Conservation (phyloP, 2,329 filamentous ascomycete genomes). For the Colletotrichum eleusines region DNA sequence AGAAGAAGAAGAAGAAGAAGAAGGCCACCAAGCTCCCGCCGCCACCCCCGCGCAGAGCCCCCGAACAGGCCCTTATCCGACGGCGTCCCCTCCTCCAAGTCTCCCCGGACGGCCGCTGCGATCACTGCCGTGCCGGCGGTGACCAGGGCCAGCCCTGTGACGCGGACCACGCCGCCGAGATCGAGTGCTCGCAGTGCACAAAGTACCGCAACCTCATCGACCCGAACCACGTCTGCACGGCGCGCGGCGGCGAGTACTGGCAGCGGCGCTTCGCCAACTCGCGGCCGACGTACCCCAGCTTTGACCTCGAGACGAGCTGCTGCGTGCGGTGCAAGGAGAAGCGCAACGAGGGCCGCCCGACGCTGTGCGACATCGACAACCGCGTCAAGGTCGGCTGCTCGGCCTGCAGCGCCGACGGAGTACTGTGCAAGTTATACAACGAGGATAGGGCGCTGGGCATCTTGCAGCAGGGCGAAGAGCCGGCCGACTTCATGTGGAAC, state of each 20-base stretch:
- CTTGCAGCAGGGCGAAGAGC: background rate
- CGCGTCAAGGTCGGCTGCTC: conserved; percentile 36
- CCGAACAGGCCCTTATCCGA: conserved; percentile 1
- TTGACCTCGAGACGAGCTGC: conserved; percentile 20
- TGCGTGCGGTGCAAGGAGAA: conserved; percentile 28
- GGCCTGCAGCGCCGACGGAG: conserved; percentile 14
- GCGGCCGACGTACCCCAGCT: conserved; percentile 27
- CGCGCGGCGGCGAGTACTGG: conserved; percentile 31
- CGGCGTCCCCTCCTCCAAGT: background rate
- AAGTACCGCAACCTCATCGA: conserved; percentile 31
- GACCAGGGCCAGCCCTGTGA: conserved; percentile 21
- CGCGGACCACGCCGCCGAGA: conserved; percentile 31
- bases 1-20: background rate
- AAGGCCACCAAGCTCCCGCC: background rate
- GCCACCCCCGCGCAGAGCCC: background rate
- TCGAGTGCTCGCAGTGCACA: conserved; percentile 40
- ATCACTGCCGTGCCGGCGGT: conserved; percentile 25
- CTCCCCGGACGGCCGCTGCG: conserved; percentile 20
- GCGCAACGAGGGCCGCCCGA: background rate
- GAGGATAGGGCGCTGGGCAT: conserved; percentile 15
- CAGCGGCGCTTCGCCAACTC: conserved; percentile 35
- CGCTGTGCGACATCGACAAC: conserved; percentile 37
- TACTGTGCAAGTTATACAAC: conserved; percentile 17
- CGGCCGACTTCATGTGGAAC: conserved; percentile 28
- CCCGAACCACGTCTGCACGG: conserved; percentile 31